phyloP scores from a whole-genome alignment of 805 yeast species.

The Pichia insulana region DNA sequence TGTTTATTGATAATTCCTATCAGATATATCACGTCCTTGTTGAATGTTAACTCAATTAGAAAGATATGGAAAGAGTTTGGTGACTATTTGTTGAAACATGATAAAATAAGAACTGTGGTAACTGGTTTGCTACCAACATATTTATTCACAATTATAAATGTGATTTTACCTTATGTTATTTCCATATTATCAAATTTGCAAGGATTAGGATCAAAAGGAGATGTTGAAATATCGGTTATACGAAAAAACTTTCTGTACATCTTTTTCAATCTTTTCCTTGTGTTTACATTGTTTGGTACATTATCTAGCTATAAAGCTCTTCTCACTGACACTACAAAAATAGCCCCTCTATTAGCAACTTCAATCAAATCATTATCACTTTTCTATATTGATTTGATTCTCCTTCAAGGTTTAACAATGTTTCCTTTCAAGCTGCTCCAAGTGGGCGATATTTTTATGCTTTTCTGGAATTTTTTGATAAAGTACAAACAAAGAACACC shows the following conservation, averaged over 20 bases:
- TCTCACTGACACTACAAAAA: slow-evolving; percentile 49
- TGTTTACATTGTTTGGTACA: slow-evolving; percentile 54
- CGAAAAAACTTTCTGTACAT: slow-evolving; percentile 52
- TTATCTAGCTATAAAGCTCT: slow-evolving; percentile 51
- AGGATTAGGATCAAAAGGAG: slow-evolving; percentile 49
- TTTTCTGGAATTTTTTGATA: slow-evolving; percentile 35
- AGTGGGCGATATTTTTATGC: slow-evolving; percentile 41
- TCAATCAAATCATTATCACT: slow-evolving; percentile 44
- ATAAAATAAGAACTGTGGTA: slow-evolving; percentile 44
- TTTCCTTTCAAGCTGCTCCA: slow-evolving; percentile 50
- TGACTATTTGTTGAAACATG: slow-evolving; percentile 39
- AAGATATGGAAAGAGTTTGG: slow-evolving; percentile 55
- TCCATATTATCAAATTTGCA: slow-evolving; percentile 41
- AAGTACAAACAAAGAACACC: slow-evolving; percentile 36
- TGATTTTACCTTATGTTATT: slow-evolving; percentile 47
- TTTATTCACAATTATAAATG: slow-evolving; percentile 46
- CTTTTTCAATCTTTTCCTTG: slow-evolving; percentile 52
- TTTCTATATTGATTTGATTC: slow-evolving; percentile 51
- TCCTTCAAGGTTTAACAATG: slow-evolving; percentile 64
- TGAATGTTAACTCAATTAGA: slow-evolving; percentile 46
- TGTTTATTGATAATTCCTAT: slow-evolving; percentile 47
- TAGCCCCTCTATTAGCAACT: slow-evolving; percentile 46
- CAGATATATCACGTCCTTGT: slow-evolving; percentile 46
- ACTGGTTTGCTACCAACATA: slow-evolving; percentile 58
- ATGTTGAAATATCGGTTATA: slow-evolving; percentile 47